A percentile compares a stretch with the other conserved stretches of the same genome.
These are phyloP conservation scores for Yamadazyma paraphyllophila DNA, from an alignment of 805 yeast genomes.

Conservation along the genomic window DNA sequence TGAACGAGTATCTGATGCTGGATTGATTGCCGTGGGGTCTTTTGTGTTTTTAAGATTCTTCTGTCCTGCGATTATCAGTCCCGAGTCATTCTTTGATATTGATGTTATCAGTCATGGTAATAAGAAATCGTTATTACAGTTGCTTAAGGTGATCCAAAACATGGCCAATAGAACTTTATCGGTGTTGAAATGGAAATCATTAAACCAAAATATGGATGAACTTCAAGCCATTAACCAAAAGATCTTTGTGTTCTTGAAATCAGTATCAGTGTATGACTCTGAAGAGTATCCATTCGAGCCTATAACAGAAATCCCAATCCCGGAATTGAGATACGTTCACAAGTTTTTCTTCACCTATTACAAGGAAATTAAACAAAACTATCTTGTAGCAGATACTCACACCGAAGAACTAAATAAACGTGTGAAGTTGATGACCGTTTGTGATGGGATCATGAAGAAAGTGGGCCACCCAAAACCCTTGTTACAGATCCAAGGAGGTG, in stretches of 20 bases:
- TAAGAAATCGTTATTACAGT: conserved; percentile 68
- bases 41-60: conserved; percentile 80
- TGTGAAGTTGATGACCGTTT: conserved; percentile 27
- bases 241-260: conserved; percentile 27
- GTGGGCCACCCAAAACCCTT: conserved; percentile 61
- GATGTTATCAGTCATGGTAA: conserved; percentile 28
- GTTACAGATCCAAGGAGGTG: conserved; percentile 25
- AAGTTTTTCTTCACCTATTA: conserved; percentile 38
- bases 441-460: conserved; percentile 47
- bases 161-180: conserved; percentile 80
- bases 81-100: conserved; percentile 55
- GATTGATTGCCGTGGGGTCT: conserved; percentile 73
- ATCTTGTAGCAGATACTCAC: conserved; percentile 23
- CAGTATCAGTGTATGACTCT: conserved; percentile 20
- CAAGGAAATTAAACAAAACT: conserved; percentile 27
- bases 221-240: conserved; percentile 26
- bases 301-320: conserved; percentile 26
- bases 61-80: conserved; percentile 90
- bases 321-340: conserved; percentile 40
- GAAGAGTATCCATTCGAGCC: conserved; percentile 26
- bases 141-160: conserved; percentile 82
- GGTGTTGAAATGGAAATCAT: conserved; percentile 62
- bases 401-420: conserved; percentile 20
- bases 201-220: conserved; percentile 42
- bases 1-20: conserved; percentile 60